phyloP scores from a whole-genome alignment of 352 stramenopile genomes.

The Phytophthora podocarpi region DNA sequence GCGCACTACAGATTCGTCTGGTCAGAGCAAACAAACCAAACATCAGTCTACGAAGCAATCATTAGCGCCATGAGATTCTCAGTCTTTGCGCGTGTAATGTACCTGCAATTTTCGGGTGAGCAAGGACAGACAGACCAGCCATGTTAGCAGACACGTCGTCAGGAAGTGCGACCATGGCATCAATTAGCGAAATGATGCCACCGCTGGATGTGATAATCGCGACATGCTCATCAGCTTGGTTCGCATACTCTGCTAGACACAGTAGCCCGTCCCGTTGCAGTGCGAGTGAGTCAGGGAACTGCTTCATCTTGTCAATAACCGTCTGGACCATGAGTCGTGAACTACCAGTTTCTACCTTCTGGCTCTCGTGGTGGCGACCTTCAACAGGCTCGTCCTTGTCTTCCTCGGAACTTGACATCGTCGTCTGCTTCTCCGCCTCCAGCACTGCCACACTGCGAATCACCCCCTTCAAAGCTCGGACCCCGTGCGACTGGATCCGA shows the following conservation, averaged over 20 bases:
- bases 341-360: slow-evolving; percentile 1
- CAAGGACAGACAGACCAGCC: slow-evolving; percentile 55
- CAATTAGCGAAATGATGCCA: slow-evolving; percentile 49
- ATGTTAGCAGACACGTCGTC: slow-evolving; percentile 58
- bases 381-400: background rate
- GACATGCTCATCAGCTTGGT: slow-evolving; percentile 31
- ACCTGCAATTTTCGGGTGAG: slow-evolving; percentile 58
- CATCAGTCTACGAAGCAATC: background rate
- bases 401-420: background rate
- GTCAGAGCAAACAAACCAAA: background rate
- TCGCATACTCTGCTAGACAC: slow-evolving; percentile 45
- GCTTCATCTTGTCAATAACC: slow-evolving; percentile 54
- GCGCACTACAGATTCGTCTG: slow-evolving; percentile 50
- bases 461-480: slow-evolving; percentile 52
- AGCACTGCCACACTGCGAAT: slow-evolving; percentile 25
- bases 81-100: background rate
- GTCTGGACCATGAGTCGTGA: slow-evolving; percentile 32
- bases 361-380: background rate
- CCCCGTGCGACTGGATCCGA: slow-evolving; percentile 51
- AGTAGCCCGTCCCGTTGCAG: slow-evolving; percentile 61
- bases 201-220: slow-evolving; percentile 44
- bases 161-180: slow-evolving; percentile 52
- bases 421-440: background rate
- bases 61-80: background rate
- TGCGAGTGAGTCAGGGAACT: slow-evolving; percentile 32